Evolutionary conservation across 257 asterid species (phyloP).

Genomic region (Solanum piurae): DNA sequence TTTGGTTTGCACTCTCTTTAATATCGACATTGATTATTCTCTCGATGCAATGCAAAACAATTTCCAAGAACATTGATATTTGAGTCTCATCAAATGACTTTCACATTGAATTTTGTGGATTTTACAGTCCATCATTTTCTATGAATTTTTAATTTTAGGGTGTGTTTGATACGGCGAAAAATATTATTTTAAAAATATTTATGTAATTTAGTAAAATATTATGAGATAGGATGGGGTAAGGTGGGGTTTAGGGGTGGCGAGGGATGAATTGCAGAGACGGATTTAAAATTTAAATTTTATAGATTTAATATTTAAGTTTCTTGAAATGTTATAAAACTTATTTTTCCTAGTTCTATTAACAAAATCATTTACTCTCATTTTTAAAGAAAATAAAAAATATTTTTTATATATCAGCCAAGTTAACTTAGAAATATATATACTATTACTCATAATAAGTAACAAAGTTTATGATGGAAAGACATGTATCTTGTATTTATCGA

Average conservation of each 20-base stretch:
- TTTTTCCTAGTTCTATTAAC: too few species aligned
- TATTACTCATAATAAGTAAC: neutral
- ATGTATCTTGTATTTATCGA: neutral
- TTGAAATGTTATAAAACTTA: too few species aligned
- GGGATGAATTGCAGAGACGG: too few species aligned
- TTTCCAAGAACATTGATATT: neutral
- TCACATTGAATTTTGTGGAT: neutral
- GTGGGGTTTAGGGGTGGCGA: neutral
- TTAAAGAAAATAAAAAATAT: neutral
- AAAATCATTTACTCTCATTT: neutral
- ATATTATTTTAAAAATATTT: fast-evolving
- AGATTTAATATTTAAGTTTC: fast-evolving
- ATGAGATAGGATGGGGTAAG: fast-evolving
- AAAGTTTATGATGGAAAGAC: neutral
- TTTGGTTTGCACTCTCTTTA: too few species aligned
- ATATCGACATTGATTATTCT: neutral
- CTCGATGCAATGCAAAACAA: neutral
- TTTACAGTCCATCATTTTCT: neutral
- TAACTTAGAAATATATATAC: neutral
- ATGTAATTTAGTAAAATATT: neutral
- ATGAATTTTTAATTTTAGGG: neutral
- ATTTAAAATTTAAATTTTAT: too few species aligned
- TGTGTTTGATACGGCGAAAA: fast-evolving
- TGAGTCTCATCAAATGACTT: neutral
- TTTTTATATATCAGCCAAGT: neutral